Conservation (phyloP, 805 yeast species). For the Metschnikowia sp. region DNA sequence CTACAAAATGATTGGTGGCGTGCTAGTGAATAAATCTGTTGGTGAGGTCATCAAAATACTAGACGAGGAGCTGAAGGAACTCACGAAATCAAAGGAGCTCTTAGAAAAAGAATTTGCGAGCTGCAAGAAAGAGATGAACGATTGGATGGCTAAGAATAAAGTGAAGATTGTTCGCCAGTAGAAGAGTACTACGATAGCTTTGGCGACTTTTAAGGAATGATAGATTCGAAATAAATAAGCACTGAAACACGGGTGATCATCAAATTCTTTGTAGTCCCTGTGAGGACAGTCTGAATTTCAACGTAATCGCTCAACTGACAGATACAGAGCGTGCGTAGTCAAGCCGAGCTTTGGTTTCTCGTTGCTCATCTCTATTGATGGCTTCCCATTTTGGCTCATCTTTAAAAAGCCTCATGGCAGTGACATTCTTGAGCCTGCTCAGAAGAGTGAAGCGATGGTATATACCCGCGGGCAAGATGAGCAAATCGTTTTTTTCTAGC, state of each 20-base stretch:
- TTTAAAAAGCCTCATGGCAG: slow-evolving; percentile 79
- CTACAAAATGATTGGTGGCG: slow-evolving; percentile 92
- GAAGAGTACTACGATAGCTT: not conserved
- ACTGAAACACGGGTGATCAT: not conserved
- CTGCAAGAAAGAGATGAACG: slow-evolving; percentile 32
- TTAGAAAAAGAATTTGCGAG: slow-evolving; percentile 26
- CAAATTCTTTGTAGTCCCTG: too few relatives aligned
- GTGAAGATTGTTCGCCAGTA: slow-evolving; percentile 38
- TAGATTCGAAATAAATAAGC: slow-evolving; percentile 1
- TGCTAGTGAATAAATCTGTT: slow-evolving; percentile 77
- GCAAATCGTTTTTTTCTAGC: slow-evolving; percentile 60
- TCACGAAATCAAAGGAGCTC: slow-evolving; percentile 18
- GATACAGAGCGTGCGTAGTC: slow-evolving; percentile 32
- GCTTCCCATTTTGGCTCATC: slow-evolving; percentile 98
- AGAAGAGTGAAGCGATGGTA: slow-evolving; percentile 90
- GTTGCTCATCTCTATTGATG: slow-evolving; percentile 55
- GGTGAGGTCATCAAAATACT: slow-evolving; percentile 69
- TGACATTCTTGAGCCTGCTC: slow-evolving; percentile 51
- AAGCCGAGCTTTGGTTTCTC: slow-evolving; percentile 31
- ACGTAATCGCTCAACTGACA: slow-evolving; percentile 14
- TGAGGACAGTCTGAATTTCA: too few relatives aligned
- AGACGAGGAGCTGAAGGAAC: slow-evolving; percentile 42
- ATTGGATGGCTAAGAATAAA: slow-evolving; percentile 40
- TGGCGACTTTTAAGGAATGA: too few relatives aligned
- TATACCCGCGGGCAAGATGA: slow-evolving; percentile 86